Conservation (phyloP, 2,329 filamentous ascomycete genomes). For the Pseudogymnoascus sp. region DNA sequence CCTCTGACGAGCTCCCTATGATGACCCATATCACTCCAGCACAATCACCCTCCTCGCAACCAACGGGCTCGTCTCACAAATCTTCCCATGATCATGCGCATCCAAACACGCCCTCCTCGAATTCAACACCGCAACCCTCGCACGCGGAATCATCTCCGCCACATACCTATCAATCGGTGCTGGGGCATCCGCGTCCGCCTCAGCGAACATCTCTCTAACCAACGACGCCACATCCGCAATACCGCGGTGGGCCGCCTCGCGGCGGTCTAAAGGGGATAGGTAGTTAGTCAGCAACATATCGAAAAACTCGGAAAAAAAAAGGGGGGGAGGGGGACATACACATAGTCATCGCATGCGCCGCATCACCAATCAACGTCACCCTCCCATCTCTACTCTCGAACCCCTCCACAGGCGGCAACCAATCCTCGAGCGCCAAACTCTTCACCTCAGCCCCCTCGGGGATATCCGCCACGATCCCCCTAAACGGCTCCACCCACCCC, state of each 20-base stretch:
- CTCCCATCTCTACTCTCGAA: slow-evolving; percentile 33
- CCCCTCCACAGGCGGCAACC: slow-evolving; percentile 34
- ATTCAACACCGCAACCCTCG: slow-evolving; percentile 27
- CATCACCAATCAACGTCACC: slow-evolving; percentile 46
- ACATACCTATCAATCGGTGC: slow-evolving; percentile 27
- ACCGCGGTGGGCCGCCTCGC: slow-evolving; percentile 52
- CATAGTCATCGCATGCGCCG: slow-evolving; percentile 54
- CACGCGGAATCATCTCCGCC: slow-evolving; percentile 28
- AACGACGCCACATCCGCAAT: slow-evolving; percentile 46
- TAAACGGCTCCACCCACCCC: slow-evolving; percentile 46
- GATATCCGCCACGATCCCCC: slow-evolving; percentile 35
- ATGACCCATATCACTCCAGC: not conserved
- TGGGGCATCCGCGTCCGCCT: slow-evolving; percentile 15
- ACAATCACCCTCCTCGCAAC: not conserved
- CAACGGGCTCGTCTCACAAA: slow-evolving; percentile 32
- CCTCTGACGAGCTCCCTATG: too few relatives aligned
- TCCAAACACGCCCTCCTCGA: slow-evolving; percentile 32
- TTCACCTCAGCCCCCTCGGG: slow-evolving; percentile 38
- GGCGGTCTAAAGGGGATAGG: slow-evolving; percentile 38
- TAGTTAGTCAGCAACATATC: slow-evolving; percentile 3
- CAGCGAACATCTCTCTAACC: slow-evolving; percentile 25
- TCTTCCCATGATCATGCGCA: slow-evolving; percentile 28
- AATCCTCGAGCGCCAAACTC: slow-evolving; percentile 43
- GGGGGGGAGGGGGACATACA: slow-evolving; percentile 35
- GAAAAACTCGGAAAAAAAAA: not conserved